Base-by-base conservation (phyloP, 2,329 filamentous ascomycete species). In the Alternaria panax region DNA sequence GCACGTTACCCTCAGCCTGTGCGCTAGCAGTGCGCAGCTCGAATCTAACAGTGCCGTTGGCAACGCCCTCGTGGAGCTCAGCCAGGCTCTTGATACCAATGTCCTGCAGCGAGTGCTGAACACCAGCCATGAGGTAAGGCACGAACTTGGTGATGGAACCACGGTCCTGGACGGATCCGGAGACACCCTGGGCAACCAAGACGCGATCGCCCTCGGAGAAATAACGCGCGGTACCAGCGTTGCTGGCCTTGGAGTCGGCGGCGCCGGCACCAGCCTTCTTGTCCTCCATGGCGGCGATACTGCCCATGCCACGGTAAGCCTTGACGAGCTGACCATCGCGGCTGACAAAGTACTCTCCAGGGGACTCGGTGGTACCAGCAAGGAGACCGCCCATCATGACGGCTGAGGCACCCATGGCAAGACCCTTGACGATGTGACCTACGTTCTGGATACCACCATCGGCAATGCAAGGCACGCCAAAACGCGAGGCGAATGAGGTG, bases 341-440 rank as follows among this genome's bases (percentile, higher is more conserved):
- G 75, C 92, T 96, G 70, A 99, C 92, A 76, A 96, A 98, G 69
- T 96, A 98, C 67, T 94, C 93, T 66, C 95, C 96, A 34, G 95
- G 95, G 36, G 94, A 98, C 83, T 99, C 95, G 41, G 94, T 97
- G 65, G 95, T 98, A 78, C 96, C 95, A 51, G 95, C 95, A 67
- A 99, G 87, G 53, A 99, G 89, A 82, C 95, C 96, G 73, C 95
- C 95, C 95, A 99, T 99, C 95, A 99, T 99, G 79, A 99, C 90
- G 36, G 93, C 96, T 45, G 92, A 92, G 59, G 95, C 95, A 70
- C 95, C 95, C 65, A 99, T 89, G 46, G 95, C 90, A 67, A 99
- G 89, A 78, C 93, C 94, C 87, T 99, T 99, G 80, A 99, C 95
- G 68, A 99, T 97, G 84, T 99, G 96, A 55, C 95, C 95, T 68